Evolutionary conservation across 2,329 filamentous ascomycete genomes (phyloP).

Genomic region (Aquanectria penicillioides): DNA sequence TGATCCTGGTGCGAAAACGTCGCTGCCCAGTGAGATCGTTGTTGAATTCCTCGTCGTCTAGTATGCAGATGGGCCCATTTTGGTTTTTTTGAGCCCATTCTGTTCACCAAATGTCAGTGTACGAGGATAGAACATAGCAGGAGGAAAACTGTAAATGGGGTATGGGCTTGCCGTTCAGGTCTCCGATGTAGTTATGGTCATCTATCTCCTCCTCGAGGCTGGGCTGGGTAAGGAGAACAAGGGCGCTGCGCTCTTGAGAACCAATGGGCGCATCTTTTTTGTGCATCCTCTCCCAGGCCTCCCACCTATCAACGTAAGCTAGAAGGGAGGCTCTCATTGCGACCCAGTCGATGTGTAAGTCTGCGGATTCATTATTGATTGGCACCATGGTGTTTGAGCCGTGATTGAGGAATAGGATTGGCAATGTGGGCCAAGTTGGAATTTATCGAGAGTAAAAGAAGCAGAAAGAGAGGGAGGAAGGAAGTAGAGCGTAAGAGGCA

Average conservation of each 20-base stretch:
- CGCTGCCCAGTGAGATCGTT: background rate
- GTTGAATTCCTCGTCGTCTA: background rate
- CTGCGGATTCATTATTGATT: background rate
- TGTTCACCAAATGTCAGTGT: background rate
- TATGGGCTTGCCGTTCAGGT: slow-evolving; percentile 40
- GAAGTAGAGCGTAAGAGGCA: background rate
- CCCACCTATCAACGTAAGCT: slow-evolving; percentile 26
- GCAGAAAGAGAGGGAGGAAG: too few species aligned
- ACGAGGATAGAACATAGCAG: too few species aligned
- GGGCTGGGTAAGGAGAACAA: slow-evolving; percentile 52
- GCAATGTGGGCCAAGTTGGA: too few species aligned
- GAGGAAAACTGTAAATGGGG: background rate
- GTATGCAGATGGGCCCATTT: slow-evolving; percentile 3
- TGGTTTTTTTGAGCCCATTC: slow-evolving; percentile 26
- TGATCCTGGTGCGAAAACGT: slow-evolving; percentile 42
- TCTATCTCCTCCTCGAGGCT: slow-evolving; percentile 40
- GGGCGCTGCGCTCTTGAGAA: slow-evolving; percentile 42
- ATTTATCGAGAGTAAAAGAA: too few species aligned
- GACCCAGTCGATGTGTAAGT: background rate
- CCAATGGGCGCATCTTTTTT: slow-evolving; percentile 19
- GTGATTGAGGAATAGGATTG: background rate
- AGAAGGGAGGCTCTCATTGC: background rate
- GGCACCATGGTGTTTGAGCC: background rate
- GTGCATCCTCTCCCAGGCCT: slow-evolving; percentile 45
- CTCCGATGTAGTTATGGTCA: slow-evolving; percentile 42